Base-by-base conservation (phyloP, 306 rosid genomes). In the Lablab purpureus region DNA sequence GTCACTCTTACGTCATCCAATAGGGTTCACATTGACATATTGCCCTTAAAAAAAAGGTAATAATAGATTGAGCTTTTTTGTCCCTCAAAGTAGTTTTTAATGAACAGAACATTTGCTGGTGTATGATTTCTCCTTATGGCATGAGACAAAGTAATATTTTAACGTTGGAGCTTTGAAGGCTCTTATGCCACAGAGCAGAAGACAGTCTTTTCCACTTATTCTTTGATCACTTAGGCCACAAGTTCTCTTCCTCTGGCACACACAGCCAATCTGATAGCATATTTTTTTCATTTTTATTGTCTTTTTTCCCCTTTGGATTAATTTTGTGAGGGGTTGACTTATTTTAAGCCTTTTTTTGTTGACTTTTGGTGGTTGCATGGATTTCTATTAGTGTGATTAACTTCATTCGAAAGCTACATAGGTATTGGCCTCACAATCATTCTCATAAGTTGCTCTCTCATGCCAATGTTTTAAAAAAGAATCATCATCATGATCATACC, bases 281-380 rank as follows among this genome's bases (percentile, higher is more conserved):
- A n/a, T n/a, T n/a, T 41, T 76, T 37, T 62, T 77, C 55, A 75
- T 13, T 63, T 25, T 41, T 65, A 54, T 71, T 2, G 41, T 65
- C 37, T 59, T 72, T n/a, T 72, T 77, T 58, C 21, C 40, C 66
- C 36, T 71, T 77, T 46, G 51, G 32, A 23, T 66, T 55, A 25
- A 62, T 77, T 72, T 50, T 69, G 25, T 49, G 77, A 79, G 84
- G 74, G 77, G 81, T 80, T 84, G 84, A 59, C 78, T 68, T 69
- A 50, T 49, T 51, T 80, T 41, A 59, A 74, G 30, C 30, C 76
- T 75, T 79, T 52, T 5, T 84, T 40, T 75, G 75, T 62, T 80
- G 84, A 80, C 81, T 60, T 68, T 80, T 75, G 60, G 52, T 75
- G 75, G 78, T 70, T 84, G 87, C 87, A 84, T 80, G 87, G 74